Percentiles rank a stretch among this genome's conserved stretches.
These are phyloP conservation scores for Mrakia hoshinonis DNA, from an alignment of 768 basidiomycete genomes.

Conservation along the genomic window DNA sequence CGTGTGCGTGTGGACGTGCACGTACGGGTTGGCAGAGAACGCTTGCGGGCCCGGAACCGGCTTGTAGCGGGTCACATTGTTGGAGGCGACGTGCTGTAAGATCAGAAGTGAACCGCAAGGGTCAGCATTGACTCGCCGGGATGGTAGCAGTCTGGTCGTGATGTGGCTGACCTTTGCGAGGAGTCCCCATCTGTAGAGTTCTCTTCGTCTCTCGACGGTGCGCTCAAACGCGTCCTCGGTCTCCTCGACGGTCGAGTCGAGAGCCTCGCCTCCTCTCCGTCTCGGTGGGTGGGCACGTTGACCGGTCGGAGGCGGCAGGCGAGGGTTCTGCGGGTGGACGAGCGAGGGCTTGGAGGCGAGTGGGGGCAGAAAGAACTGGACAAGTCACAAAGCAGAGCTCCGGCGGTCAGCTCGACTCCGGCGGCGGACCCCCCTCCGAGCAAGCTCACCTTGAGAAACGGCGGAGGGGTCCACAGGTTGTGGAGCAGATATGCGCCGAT, in stretches of 20 bases:
- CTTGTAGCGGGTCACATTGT: conserved; percentile 72
- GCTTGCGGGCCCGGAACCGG: conserved; percentile 81
- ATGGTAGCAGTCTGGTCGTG: too few species aligned
- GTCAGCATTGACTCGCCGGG: too few species aligned
- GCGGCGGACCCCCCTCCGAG: too few species aligned
- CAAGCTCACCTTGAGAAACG: conserved; percentile 21
- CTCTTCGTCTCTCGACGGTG: conserved; percentile 61
- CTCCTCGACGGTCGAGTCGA: conserved; percentile 33
- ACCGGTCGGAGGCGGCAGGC: conserved; percentile 31
- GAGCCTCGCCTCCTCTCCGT: conserved; percentile 44
- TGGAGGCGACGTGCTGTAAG: conserved; percentile 78
- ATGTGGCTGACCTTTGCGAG: conserved; percentile 68
- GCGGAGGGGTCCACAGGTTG: conserved; percentile 35
- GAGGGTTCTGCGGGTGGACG: conserved; percentile 31
- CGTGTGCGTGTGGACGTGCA: not conserved
- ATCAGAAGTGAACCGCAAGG: not conserved
- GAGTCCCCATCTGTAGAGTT: conserved; percentile 69
- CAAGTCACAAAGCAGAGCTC: conserved; percentile 67
- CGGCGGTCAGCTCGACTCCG: too few species aligned
- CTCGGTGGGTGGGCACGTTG: conserved; percentile 40
- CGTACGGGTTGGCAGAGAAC: conserved; percentile 60
- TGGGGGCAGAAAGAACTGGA: conserved; percentile 28
- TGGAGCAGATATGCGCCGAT: conserved; percentile 64
- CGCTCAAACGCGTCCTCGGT: conserved; percentile 59
- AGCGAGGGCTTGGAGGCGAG: conserved; percentile 39